phyloP scores from a whole-genome alignment of 1,284 basidiomycete genomes.

The Clitocybe nebularis region DNA sequence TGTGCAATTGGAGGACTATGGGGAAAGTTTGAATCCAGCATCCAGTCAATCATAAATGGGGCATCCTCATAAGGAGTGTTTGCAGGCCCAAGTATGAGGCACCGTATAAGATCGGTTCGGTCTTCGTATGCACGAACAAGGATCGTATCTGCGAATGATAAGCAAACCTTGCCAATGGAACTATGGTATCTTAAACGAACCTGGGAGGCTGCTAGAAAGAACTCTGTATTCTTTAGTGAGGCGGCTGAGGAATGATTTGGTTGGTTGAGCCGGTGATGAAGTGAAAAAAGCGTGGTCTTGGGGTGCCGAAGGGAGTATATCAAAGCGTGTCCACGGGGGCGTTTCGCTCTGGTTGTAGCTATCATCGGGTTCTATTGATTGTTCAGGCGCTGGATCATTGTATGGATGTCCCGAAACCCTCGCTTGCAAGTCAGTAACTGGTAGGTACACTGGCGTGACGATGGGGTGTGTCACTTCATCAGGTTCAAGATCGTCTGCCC shows the following conservation, averaged over 20 bases:
- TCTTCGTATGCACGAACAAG: slow-evolving; percentile 76
- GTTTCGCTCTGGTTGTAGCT: slow-evolving; percentile 18
- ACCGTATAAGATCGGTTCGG: slow-evolving; percentile 81
- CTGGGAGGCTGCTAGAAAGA: slow-evolving; percentile 76
- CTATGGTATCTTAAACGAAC: slow-evolving; percentile 35
- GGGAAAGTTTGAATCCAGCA: slow-evolving; percentile 86
- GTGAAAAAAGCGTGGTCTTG: slow-evolving; percentile 76
- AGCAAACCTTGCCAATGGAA: background rate
- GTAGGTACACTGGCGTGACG: background rate
- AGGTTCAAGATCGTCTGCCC: slow-evolving; percentile 16
- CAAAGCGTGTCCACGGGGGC: slow-evolving; percentile 71
- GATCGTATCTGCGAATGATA: slow-evolving; percentile 51
- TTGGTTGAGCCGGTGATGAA: slow-evolving; percentile 57
- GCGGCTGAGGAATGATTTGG: slow-evolving; percentile 70
- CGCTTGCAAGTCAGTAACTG: slow-evolving; percentile 3
- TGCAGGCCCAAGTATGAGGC: slow-evolving; percentile 87
- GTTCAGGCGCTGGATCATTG: slow-evolving; percentile 2
- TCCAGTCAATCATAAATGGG: slow-evolving; percentile 94
- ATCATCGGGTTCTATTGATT: background rate
- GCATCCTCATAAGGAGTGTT: slow-evolving; percentile 94
- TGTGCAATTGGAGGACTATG: slow-evolving; percentile 83
- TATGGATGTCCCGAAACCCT: background rate
- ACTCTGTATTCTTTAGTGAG: slow-evolving; percentile 83
- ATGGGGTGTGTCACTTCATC: background rate
- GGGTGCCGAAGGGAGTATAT: slow-evolving; percentile 71